These are phyloP conservation scores for Talaromyces sp. DNA, from an alignment of 2,329 filamentous ascomycete genomes.

Conservation along the genomic window DNA sequence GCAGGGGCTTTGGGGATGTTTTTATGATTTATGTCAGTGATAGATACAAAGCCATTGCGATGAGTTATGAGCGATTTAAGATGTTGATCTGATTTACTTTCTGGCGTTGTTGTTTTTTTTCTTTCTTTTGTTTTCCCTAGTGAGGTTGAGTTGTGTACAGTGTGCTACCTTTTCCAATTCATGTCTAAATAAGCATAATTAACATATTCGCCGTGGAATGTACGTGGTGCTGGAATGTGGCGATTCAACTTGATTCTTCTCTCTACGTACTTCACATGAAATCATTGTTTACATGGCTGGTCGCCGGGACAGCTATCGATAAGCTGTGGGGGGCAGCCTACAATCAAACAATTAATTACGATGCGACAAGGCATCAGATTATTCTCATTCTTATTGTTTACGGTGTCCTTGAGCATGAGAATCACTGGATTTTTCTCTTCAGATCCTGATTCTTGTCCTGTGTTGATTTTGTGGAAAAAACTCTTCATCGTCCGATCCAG, in stretches of 20 bases:
- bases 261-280: neutral
- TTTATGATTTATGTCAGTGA: conserved; percentile 22
- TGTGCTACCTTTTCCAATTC: neutral
- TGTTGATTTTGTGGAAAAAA: neutral
- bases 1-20: conserved; percentile 44
- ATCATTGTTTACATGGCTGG: conserved; percentile 5
- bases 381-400: neutral
- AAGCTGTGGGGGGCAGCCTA: neutral
- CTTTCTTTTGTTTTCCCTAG: neutral
- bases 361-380: neutral
- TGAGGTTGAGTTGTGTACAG: neutral
- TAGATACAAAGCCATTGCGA: neutral
- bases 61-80: neutral
- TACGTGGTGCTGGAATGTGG: neutral
- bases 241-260: too few relatives aligned
- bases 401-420: neutral
- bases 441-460: neutral
- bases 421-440: neutral
- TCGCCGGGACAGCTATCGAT: conserved; percentile 14
- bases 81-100: neutral
- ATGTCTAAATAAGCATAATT: neutral
- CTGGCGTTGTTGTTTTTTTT: neutral
- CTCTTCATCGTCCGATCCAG: neutral
- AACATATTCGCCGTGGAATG: neutral
- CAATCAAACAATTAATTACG: neutral